Percentiles rank a stretch among this genome's conserved stretches.
phyloP scores from a whole-genome alignment of 225 moss, liverwort and hornwort species.

The Ulota crispa region DNA sequence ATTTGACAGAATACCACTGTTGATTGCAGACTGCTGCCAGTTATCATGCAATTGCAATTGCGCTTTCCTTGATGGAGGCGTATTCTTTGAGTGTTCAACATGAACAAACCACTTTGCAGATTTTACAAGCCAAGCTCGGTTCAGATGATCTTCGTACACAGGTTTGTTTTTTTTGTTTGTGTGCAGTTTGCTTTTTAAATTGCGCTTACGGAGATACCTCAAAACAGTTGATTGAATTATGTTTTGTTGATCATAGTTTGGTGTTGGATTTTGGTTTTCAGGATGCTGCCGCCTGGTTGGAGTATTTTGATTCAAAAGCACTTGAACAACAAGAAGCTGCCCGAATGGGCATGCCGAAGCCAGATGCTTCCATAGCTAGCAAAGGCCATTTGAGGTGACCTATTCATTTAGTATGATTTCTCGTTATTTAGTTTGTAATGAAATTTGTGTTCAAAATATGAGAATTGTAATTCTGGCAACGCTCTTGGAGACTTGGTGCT shows the following conservation, averaged over 20 bases:
- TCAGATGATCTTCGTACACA: constrained; percentile 69
- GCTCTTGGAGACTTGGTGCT: no score
- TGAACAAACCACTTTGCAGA: constrained; percentile 68
- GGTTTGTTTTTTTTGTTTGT: constrained; percentile 22
- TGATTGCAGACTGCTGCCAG: constrained; percentile 66
- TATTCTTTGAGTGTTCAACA: constrained; percentile 74
- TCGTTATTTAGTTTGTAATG: neutral
- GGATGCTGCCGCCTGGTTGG: constrained; percentile 73
- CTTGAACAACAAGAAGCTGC: constrained; percentile 73
- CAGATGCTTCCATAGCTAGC: constrained; percentile 72
- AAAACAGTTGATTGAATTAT: neutral
- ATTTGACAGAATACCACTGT: neutral
- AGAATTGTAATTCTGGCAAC: no score
- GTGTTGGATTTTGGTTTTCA: constrained; percentile 7
- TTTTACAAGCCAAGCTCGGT: constrained; percentile 69
- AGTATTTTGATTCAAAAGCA: constrained; percentile 72
- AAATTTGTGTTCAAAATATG: no score
- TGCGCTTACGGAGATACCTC: no score
- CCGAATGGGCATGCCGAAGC: constrained; percentile 74
- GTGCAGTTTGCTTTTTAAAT: neutral
- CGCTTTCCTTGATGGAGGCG: constrained; percentile 71
- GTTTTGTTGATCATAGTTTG: neutral
- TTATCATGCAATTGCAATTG: constrained; percentile 71
- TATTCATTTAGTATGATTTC: neutral
- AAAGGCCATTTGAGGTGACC: constrained; percentile 65